Conservation (phyloP, 176 grass and related monocot species). For the Oryza punctata region DNA sequence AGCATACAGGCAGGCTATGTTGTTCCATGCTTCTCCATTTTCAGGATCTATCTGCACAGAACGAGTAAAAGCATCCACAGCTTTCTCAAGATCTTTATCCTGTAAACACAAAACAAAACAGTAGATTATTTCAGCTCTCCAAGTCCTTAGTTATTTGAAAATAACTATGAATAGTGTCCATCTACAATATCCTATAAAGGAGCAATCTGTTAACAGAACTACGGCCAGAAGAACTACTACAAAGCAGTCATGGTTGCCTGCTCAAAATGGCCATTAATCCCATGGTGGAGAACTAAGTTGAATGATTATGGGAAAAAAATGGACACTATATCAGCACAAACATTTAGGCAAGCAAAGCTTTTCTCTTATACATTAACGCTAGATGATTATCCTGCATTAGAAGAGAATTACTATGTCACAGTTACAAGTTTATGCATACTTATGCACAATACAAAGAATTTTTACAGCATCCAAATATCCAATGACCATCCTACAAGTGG, state of each 20-base stretch:
- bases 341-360: background rate
- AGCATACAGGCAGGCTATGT: conserved; percentile 88
- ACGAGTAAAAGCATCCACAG: conserved; percentile 88
- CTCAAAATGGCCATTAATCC: conserved; percentile 1
- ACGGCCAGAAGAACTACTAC: background rate
- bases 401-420: background rate
- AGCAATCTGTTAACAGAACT: background rate
- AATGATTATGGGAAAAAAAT: background rate
- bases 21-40: conserved; percentile 99
- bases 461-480: background rate
- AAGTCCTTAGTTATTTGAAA: background rate
- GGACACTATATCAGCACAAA: background rate
- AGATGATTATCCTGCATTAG: background rate
- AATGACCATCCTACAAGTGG: background rate
- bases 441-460: background rate
- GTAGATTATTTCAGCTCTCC: conserved; percentile 21
- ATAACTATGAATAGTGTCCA: background rate
- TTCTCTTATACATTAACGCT: background rate
- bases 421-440: background rate
- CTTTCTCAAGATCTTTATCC: conserved; percentile 89
- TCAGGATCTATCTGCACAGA: conserved; percentile 98
- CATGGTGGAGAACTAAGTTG: background rate
- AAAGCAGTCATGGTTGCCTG: background rate
- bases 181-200: background rate
- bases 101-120: conserved; percentile 44